These are phyloP conservation scores for Calocera viscosa DNA, from an alignment of 768 basidiomycete genomes.

Conservation along the genomic window DNA sequence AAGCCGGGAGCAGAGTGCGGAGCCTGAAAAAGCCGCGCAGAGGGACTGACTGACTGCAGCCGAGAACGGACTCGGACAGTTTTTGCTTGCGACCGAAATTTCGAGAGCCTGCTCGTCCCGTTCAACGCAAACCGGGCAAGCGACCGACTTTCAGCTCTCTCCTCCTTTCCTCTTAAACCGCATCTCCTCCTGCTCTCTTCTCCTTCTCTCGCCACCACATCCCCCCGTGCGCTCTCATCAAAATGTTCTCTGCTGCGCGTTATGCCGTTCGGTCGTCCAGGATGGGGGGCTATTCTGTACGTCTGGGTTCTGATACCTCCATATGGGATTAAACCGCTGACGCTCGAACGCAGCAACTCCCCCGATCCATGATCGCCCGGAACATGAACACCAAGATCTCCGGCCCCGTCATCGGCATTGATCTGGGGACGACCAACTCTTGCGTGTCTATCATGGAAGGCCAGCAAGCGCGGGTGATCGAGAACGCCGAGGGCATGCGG, in stretches of 20 bases:
- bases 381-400: constrained; percentile 94
- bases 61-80: not conserved
- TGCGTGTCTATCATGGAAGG: constrained; percentile 95
- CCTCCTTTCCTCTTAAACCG: not conserved
- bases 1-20: not conserved
- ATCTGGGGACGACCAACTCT: constrained; percentile 87
- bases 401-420: constrained; percentile 90
- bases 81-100: constrained; percentile 9
- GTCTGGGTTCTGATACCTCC: not conserved
- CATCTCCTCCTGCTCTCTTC: not conserved
- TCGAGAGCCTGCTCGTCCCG: not conserved
- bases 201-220: constrained; percentile 11
- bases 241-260: constrained; percentile 23
- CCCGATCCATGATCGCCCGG: constrained; percentile 65
- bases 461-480: constrained; percentile 85
- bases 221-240: constrained; percentile 8
- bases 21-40: not conserved
- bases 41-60: not conserved
- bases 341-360: constrained; percentile 29
- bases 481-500: constrained; percentile 93
- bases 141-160: not conserved
- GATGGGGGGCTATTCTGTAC: constrained; percentile 11
- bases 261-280: constrained; percentile 12
- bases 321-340: not conserved
- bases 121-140: not conserved